Base-by-base conservation (phyloP, 1,284 basidiomycete species). In the Malassezia dermatis region DNA sequence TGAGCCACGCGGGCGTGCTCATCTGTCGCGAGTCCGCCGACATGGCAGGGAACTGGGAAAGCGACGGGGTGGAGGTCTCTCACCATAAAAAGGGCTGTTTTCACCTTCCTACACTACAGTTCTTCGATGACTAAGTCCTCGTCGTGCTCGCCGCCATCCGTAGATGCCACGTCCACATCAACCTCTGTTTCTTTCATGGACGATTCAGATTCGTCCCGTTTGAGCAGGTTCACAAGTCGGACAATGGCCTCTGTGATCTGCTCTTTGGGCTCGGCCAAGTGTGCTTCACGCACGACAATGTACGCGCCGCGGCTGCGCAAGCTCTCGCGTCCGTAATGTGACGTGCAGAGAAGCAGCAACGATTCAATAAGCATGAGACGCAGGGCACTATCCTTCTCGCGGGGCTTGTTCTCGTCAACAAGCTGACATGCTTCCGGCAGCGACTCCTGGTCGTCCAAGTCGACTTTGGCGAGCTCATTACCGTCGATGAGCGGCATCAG, bases 401-500 rank as follows among this genome's bases (percentile, higher is more conserved):
- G 83, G 59, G 79, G 82, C 77, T 96, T 96, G 17, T 83, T 84
- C 0, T 84, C 80, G 0, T 87, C 86, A 1, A 95, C 81, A 76
- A 98, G 86, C 75, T 98, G 94, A 21, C 96, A 80, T 0, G 85
- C 82, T 17, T 83, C 78, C 0, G 86, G 89, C 1, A 98, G 79
- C 45, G 83, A 82, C 66, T 96, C 93, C 78, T 91, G 87, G 53
- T 90, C 88, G 84, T 93, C 74, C 23, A 62, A 51, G 47, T 61
- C 57, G 23, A 62, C 62, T 30, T 65, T 59, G 32, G 59, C 48
- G 42, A 66, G 53, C 42, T 96, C 93, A 75, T 95, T 90, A 1
- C 89, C 86, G 4, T 91, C 91, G 59, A 91, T 90, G 2, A 99
- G 80, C 0, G 93, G 93, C 4, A 93, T 81, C 1, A 98, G 79